These are phyloP conservation scores for Wilcoxina mikolae DNA, from an alignment of 495 filamentous ascomycete genomes.

Conservation along the genomic window DNA sequence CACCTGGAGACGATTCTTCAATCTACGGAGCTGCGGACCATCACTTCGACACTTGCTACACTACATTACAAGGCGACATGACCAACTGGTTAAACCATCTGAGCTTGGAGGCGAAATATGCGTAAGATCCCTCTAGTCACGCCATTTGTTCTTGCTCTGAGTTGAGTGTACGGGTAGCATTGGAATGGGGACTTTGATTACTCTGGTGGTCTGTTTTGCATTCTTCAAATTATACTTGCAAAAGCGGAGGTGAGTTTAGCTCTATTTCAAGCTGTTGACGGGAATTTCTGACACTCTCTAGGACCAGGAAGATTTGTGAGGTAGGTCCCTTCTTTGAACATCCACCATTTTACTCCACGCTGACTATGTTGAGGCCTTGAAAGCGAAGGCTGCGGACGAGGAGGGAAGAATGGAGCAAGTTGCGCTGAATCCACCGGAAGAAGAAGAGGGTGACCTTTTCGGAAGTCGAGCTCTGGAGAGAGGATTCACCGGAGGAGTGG, in stretches of 20 bases:
- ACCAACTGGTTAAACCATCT: no score
- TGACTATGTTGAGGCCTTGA: conserved; percentile 11
- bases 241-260: conserved; percentile 25
- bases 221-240: conserved; percentile 27
- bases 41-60: no score
- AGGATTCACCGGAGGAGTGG: conserved; percentile 34
- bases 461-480: conserved; percentile 34
- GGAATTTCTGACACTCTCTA: conserved; percentile 14
- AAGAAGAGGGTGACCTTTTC: conserved; percentile 36
- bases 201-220: conserved; percentile 24
- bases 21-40: no score
- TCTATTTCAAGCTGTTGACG: background rate
- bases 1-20: no score
- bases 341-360: background rate
- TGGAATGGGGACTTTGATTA: conserved; percentile 27
- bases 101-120: no score
- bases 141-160: no score
- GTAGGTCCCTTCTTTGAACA: conserved; percentile 12
- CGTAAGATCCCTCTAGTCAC: no score
- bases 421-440: conserved; percentile 30
- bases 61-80: no score
- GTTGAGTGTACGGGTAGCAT: no score
- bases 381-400: conserved; percentile 17
- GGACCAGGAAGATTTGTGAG: conserved; percentile 15
- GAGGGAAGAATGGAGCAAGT: conserved; percentile 29